Evolutionary conservation across 1,284 basidiomycete species (phyloP).

Genomic region (Xerocomus amazonicus): DNA sequence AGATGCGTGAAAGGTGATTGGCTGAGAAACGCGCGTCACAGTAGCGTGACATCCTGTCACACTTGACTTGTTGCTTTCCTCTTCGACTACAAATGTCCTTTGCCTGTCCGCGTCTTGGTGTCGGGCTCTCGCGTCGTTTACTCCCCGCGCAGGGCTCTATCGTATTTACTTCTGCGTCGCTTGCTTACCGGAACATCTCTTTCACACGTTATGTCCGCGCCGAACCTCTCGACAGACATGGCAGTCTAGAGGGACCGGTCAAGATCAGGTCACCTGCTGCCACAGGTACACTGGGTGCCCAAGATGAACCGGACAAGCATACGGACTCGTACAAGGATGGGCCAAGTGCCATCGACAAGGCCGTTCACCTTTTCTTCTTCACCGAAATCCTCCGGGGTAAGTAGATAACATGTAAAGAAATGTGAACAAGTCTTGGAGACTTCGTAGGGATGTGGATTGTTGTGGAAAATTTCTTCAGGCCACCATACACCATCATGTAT

Average conservation of each 20-base stretch:
- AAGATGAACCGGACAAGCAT: conserved; percentile 49
- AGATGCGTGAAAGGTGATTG: conserved; percentile 51
- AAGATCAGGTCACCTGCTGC: conserved; percentile 37
- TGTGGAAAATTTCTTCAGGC: conserved; percentile 96
- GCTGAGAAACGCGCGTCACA: conserved; percentile 32
- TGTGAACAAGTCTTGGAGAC: conserved; percentile 2
- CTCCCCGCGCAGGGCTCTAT: conserved; percentile 21
- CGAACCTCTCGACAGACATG: conserved; percentile 18
- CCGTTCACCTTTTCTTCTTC: conserved; percentile 96
- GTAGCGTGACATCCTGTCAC: conserved; percentile 40
- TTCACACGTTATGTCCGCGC: conserved; percentile 24
- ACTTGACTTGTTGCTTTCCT: conserved; percentile 10
- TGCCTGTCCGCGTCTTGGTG: conserved; percentile 28
- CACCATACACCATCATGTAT: conserved; percentile 98
- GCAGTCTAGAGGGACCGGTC: conserved; percentile 22
- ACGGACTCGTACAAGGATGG: conserved; percentile 71
- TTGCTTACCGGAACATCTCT: conserved; percentile 41
- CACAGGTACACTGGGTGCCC: conserved; percentile 37
- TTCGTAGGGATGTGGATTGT: conserved; percentile 95
- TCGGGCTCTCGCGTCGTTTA: conserved; percentile 36
- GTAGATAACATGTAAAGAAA: conserved; percentile 22
- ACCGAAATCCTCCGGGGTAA: conserved; percentile 95
- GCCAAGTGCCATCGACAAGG: conserved; percentile 91
- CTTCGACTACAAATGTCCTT: conserved; percentile 49
- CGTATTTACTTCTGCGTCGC: conserved; percentile 35